Evolutionary conservation across 208 protist species (phyloP), one percentile per base, ranked within the genome.

Genomic region (Wallacemonas rigidus): DNA sequence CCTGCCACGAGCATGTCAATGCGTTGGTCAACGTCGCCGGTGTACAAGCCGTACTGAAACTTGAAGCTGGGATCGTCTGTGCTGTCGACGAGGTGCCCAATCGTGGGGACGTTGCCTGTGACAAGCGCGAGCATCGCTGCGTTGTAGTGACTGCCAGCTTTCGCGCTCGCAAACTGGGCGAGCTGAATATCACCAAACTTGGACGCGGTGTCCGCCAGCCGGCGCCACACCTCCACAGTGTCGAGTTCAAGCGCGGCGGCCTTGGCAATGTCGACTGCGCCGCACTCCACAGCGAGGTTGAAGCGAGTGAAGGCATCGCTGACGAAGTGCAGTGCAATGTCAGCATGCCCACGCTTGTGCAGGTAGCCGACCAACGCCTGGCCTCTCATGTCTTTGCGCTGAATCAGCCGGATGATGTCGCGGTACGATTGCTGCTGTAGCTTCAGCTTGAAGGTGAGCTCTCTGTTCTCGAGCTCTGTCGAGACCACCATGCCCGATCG

Each of bases 261-360:
- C 77, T 88, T 88, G 54, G 96, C 97, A 60, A 94, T 89, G 36
- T 99, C 94, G 40, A 99, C 87, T 64, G 98, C 97, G 26, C 98
- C 98, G 80, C 98, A 99, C 79, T 99, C 98, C 35, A 99, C 71
- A 5, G 98, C 98, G 1, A 99, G 90, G 74, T 98, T 93, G 88
- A 99, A 99, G 58, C 98, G 90, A 2, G 89, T 97, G 57, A 95
- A 76, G 45, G 98, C 88, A 79, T 99, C 98, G 60, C 92, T 97
- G 26, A 99, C 99, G 80, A 99, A 99, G 72, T 99, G 92, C 38
- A 99, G 85, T 1, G 99, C 99, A 53, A 99, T 89, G 72, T 99
- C 95, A 2, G 98, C 94, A 80, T 98, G 98, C 35, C 97, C 97
- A 78, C 99, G 98, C 76, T 98, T 93, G 88, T 99, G 98, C 7